Percentiles rank a stretch among this genome's conserved stretches.
These are phyloP conservation scores for Musa acuminata DNA, from an alignment of 176 grass and related monocot genomes.

Conservation along the genomic window DNA sequence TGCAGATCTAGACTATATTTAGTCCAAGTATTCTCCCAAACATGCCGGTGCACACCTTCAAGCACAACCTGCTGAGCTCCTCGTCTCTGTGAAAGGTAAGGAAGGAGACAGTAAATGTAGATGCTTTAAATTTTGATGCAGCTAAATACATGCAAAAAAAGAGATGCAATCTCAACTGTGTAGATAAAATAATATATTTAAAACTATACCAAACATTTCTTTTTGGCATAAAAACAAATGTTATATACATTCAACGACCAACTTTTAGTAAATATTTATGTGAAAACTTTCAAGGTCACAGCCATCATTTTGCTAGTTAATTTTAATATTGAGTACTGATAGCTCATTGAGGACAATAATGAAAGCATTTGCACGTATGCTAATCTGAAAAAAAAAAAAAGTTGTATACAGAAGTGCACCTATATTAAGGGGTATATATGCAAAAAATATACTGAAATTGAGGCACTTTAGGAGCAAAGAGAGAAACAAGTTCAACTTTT, in stretches of 20 bases:
- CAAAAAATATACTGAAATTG: not conserved
- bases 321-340: not conserved
- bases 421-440: not conserved
- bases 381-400: not conserved
- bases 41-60: conserved; percentile 63
- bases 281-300: not conserved
- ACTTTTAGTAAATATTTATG: not conserved
- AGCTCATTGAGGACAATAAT: not conserved
- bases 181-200: not conserved
- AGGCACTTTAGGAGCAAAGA: no score
- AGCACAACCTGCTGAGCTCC: conserved; percentile 86
- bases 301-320: not conserved
- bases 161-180: not conserved
- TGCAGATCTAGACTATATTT: conserved; percentile 85
- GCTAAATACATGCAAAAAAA: not conserved
- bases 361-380: not conserved
- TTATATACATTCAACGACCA: not conserved
- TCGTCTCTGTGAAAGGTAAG: conserved; percentile 43
- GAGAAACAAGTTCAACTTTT: not conserved
- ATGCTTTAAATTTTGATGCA: not conserved
- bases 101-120: not conserved
- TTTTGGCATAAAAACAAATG: not conserved
- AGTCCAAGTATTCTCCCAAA: conserved; percentile 89
- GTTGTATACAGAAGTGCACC: no score
- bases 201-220: not conserved